Evolutionary conservation across 2,329 filamentous ascomycete genomes (phyloP).

Genomic region (Tolypocladium tundrense): DNA sequence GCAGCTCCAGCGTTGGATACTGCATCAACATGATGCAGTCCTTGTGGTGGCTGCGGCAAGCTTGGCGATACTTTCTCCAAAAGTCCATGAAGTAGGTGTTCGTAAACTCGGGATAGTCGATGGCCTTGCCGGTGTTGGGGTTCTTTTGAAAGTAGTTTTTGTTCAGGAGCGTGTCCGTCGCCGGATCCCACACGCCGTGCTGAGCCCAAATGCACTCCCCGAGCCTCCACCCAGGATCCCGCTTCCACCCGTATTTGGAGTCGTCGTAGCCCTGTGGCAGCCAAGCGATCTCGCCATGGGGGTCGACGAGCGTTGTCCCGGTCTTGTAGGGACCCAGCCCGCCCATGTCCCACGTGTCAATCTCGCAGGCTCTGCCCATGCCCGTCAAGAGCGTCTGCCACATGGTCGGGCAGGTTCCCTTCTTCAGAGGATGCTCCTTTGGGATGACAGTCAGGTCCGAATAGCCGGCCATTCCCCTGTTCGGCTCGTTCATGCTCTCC

Average conservation of each 20-base stretch:
- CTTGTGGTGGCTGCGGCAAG: conserved; percentile 65
- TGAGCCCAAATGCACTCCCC: conserved; percentile 97
- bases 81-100: conserved; percentile 87
- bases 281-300: conserved; percentile 79
- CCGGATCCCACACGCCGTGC: conserved; percentile 87
- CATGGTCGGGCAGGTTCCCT: conserved; percentile 84
- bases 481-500: conserved; percentile 95
- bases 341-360: conserved; percentile 89
- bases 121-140: conserved; percentile 58
- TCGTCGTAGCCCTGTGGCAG: conserved; percentile 76
- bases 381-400: conserved; percentile 91
- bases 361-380: conserved; percentile 81
- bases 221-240: conserved; percentile 79
- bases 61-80: conserved; percentile 65
- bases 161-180: conserved; percentile 62
- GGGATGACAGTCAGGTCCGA: conserved; percentile 74
- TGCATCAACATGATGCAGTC: conserved; percentile 84
- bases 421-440: conserved; percentile 78
- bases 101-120: conserved; percentile 80
- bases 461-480: conserved; percentile 76
- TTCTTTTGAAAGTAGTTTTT: conserved; percentile 84
- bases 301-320: conserved; percentile 73
- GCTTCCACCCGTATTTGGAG: conserved; percentile 77
- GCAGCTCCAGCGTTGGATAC: conserved; percentile 83
- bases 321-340: conserved; percentile 86